Base-by-base conservation (phyloP, 768 basidiomycete genomes). In the Tephrocybe sp. region DNA sequence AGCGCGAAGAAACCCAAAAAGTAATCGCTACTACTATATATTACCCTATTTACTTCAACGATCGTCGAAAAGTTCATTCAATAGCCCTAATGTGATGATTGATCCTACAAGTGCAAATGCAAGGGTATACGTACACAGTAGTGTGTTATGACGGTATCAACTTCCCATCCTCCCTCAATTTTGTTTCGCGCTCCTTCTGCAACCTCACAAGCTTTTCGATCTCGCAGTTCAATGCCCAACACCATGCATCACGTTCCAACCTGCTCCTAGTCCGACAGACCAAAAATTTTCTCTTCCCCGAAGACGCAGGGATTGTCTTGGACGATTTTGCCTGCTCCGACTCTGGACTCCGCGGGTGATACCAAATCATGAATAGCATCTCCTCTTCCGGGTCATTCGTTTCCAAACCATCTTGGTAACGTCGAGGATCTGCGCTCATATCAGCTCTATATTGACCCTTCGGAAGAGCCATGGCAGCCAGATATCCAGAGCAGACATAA, bases 171-270 rank as follows among this genome's bases (percentile, higher is more conserved):
- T 84, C 79, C 62, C 87, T 76, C 59, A 90, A 64, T 57, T 66
- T 77, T 34, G 73, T 75, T 64, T 95, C 93, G 55, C 90, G 73
- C 16, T 77, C 79, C 53, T 62, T 70, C 59, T 84, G 81, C 8
- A 69, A 68, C 60, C 90, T 74, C 31, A 82, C 82, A 12, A 88
- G 69, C 63, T 83, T 84, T 68, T 98, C 93, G 53, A 97, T 92
- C 70, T 96, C 92, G 37, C 80, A 80, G 53, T 91, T 93, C 57
- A 98, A 69, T 1, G 91, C 92, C 88, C 90, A 97, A 58, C 92
- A 92, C 95, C 95, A 98, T 24, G 86, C 78, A 65, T 98, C 94
- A 24, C 95, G 74, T 67, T 98, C 96, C 30, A 98, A 72, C 69
- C 85, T 84, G 61, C 83, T 92, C 62, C 93, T 75, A 44, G 87